Base-by-base conservation (phyloP, 1,139 yeast genomes). In the Sugiyamaella paludigena region DNA sequence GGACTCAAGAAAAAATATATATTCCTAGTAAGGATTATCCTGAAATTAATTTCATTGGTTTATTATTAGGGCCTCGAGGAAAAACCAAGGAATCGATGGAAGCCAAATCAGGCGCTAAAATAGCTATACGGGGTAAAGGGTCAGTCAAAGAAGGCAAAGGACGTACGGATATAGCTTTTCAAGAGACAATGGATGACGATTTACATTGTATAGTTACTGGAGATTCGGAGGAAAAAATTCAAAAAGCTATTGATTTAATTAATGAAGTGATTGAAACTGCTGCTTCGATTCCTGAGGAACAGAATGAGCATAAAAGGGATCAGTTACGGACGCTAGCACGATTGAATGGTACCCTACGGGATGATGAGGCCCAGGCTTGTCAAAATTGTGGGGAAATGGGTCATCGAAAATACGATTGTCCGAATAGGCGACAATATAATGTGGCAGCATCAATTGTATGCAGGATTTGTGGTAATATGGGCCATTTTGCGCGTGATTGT, bases 11-110 rank as follows among this genome's bases (percentile, higher is more conserved):
- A 58, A 92, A 89, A 67, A 77, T 88, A 46, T 91, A 81, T 64
- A 80, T 94, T 15, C 98, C 98, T 0, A 86, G 81, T 1, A 78
- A 83, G 45, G 95, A 89, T 53, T 85, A 88, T 67, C 98, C 98
- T 0, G 94, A 86, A 46, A 84, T 92, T 58, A 94, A 94, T 69
- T 91, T 91, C 63, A 87, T 92, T 48, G 99, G 99, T 0, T 75
- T 87, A 47, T 72, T 94, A 34, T 70, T 94, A 49, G 99, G 99
- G 0, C 98, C 99, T 30, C 83, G 99, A 73, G 99, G 98, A 16
- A 84, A 86, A 59, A 92, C 97, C 0, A 70, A 91, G 59, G 79
- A 87, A 54, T 81, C 81, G 59, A 71, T 94, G 68, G 96, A 91
- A 64, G 83, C 81, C 43, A 81, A 84, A 45, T 83, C 94, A 43